Evolutionary conservation across 129 eudicot species (phyloP).

Genomic region (Flaveria sonorensis): DNA sequence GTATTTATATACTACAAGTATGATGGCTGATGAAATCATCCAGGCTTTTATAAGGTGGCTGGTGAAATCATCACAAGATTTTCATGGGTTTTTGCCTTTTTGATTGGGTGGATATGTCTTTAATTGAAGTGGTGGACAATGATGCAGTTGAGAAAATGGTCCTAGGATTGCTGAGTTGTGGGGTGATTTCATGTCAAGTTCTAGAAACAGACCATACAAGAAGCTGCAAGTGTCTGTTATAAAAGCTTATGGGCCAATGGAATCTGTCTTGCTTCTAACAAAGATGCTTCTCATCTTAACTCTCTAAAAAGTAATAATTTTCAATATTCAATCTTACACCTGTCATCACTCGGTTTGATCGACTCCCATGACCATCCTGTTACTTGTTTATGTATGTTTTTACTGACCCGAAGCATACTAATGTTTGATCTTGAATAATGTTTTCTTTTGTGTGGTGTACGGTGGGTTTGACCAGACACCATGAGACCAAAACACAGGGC

Average conservation of each 20-base stretch:
- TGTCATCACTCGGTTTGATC: conserved; percentile 3
- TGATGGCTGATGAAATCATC: conserved; percentile 32
- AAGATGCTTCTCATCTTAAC: conserved; percentile 39
- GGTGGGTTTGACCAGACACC: conserved; percentile 17
- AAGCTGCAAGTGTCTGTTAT: conserved; percentile 31
- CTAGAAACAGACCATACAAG: conserved; percentile 49
- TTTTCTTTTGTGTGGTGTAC: not conserved
- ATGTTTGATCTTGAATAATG: not conserved
- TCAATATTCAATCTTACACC: conserved; percentile 17
- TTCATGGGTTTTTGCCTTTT: conserved; percentile 29
- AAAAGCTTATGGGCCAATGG: conserved; percentile 41
- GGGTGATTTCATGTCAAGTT: conserved; percentile 40
- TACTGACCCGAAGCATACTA: not conserved
- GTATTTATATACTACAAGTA: conserved; percentile 46
- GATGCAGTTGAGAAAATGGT: conserved; percentile 40
- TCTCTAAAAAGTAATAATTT: conserved; percentile 16
- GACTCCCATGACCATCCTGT: conserved; percentile 4
- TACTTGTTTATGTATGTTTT: not conserved
- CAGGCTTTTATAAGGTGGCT: conserved; percentile 18
- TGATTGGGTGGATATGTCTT: conserved; percentile 19
- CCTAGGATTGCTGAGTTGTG: conserved; percentile 18
- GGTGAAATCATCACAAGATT: conserved; percentile 35
- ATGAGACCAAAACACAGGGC: not conserved
- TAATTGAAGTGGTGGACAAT: conserved; percentile 55
- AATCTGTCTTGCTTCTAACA: conserved; percentile 36